phyloP scores from a whole-genome alignment of 805 yeast genomes.

The Spathaspora girioi region DNA sequence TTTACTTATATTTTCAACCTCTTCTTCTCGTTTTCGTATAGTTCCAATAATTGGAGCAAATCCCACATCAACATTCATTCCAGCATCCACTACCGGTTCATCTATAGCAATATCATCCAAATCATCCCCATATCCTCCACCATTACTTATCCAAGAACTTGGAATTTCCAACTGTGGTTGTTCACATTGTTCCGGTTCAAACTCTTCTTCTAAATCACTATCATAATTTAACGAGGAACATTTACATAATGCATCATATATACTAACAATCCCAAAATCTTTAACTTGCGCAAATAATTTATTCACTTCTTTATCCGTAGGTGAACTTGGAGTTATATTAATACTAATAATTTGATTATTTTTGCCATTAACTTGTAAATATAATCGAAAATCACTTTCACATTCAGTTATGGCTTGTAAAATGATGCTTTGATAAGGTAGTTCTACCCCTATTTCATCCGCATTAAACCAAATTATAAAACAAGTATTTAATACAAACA shows the following conservation, averaged over 20 bases:
- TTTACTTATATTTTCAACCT: slow-evolving; percentile 6
- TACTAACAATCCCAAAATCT: not conserved
- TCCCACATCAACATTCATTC: slow-evolving; percentile 42
- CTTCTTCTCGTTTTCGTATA: slow-evolving; percentile 24
- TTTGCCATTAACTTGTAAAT: slow-evolving; percentile 19
- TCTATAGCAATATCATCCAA: slow-evolving; percentile 16
- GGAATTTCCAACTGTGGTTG: slow-evolving; percentile 20
- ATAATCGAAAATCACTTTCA: slow-evolving; percentile 14
- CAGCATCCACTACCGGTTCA: slow-evolving; percentile 21
- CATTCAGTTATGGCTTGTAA: slow-evolving; percentile 27
- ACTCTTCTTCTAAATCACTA: slow-evolving; percentile 19
- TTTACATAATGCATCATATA: slow-evolving; percentile 32
- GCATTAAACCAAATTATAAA: slow-evolving; percentile 27
- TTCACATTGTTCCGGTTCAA: slow-evolving; percentile 3
- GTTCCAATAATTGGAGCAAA: slow-evolving; percentile 32
- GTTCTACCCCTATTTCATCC: slow-evolving; percentile 23
- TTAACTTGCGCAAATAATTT: slow-evolving; percentile 7
- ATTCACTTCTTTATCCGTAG: not conserved
- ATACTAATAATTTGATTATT: not conserved
- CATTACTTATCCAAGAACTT: slow-evolving; percentile 16
- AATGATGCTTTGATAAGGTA: slow-evolving; percentile 31
- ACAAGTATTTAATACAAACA: slow-evolving; percentile 34
- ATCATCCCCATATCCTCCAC: slow-evolving; percentile 36
- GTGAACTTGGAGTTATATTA: not conserved
- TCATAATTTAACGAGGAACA: slow-evolving; percentile 39